Conservation (phyloP, 1,284 basidiomycete genomes). For the Irpex sp. region DNA sequence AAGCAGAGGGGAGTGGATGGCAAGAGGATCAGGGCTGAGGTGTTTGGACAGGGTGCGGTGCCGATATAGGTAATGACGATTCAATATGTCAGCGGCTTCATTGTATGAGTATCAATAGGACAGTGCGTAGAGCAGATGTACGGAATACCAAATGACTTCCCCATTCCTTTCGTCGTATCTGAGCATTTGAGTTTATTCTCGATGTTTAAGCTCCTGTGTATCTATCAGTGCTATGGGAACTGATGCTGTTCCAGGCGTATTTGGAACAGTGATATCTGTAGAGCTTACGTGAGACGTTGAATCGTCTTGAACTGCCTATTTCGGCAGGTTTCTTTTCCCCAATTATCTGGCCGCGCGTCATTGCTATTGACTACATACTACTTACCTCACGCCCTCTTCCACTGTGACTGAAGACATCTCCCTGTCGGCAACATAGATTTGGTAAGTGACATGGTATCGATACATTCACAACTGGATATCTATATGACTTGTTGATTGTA, state of each 20-base stretch:
- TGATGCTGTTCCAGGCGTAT: too few relatives aligned
- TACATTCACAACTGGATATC: not conserved
- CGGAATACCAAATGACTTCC: too few relatives aligned
- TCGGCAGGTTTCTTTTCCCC: not conserved
- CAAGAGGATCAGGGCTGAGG: slow-evolving; percentile 19
- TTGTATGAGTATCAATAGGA: too few relatives aligned
- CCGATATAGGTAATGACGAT: not conserved
- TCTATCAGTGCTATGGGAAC: too few relatives aligned
- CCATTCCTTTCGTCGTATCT: too few relatives aligned
- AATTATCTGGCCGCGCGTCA: too few relatives aligned
- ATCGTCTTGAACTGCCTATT: not conserved
- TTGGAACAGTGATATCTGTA: too few relatives aligned
- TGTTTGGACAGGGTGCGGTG: slow-evolving; percentile 22
- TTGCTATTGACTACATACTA: not conserved
- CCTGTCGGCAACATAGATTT: not conserved
- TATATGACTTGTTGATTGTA: not conserved
- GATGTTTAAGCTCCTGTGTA: too few relatives aligned
- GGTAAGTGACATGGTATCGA: not conserved
- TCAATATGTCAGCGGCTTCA: too few relatives aligned
- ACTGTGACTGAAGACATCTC: not conserved
- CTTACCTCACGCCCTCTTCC: not conserved
- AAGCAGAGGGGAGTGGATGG: slow-evolving; percentile 18
- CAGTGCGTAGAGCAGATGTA: too few relatives aligned
- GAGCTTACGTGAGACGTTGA: not conserved
- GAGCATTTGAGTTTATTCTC: too few relatives aligned